These are phyloP conservation scores for Pseudogymnoascus sp. DNA, from an alignment of 2,329 filamentous ascomycete genomes.

Conservation along the genomic window DNA sequence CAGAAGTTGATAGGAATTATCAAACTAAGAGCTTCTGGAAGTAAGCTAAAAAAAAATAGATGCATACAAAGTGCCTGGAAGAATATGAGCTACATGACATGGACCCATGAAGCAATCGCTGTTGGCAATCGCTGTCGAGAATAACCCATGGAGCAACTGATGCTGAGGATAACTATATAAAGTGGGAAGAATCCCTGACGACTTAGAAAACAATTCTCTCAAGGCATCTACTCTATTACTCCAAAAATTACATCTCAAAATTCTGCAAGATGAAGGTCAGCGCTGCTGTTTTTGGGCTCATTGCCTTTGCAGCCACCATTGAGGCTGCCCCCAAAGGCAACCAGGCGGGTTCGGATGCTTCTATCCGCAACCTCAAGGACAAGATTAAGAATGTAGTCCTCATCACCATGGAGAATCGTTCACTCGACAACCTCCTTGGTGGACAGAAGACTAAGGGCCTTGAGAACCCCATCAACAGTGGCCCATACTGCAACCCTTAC, in stretches of 20 bases:
- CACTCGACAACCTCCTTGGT: conserved; percentile 36
- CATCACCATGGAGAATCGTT: conserved; percentile 36
- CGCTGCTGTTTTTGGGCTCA: conserved; percentile 8
- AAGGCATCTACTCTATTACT: neutral
- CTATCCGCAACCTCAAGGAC: conserved; percentile 27
- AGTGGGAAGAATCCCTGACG: neutral
- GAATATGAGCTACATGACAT: neutral
- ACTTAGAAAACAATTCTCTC: neutral
- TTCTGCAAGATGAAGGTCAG: neutral
- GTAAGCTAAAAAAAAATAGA: neutral
- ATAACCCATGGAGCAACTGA: neutral
- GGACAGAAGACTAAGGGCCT: conserved; percentile 32
- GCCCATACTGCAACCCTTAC: conserved; percentile 34
- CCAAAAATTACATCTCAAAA: neutral
- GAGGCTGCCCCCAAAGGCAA: neutral
- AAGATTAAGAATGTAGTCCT: conserved; percentile 32
- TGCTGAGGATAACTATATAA: neutral
- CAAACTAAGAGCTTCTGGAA: neutral
- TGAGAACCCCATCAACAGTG: conserved; percentile 35
- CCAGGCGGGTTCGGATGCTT: conserved; percentile 24
- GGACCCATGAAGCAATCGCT: neutral
- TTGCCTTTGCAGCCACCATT: conserved; percentile 8
- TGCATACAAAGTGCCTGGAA: neutral
- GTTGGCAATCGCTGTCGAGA: neutral
- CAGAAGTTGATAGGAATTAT: neutral